A percentile compares a stretch with the other conserved stretches of the same genome.
Conservation (phyloP, 2,329 filamentous ascomycete genomes). For the Thielaviopsis euricoi region DNA sequence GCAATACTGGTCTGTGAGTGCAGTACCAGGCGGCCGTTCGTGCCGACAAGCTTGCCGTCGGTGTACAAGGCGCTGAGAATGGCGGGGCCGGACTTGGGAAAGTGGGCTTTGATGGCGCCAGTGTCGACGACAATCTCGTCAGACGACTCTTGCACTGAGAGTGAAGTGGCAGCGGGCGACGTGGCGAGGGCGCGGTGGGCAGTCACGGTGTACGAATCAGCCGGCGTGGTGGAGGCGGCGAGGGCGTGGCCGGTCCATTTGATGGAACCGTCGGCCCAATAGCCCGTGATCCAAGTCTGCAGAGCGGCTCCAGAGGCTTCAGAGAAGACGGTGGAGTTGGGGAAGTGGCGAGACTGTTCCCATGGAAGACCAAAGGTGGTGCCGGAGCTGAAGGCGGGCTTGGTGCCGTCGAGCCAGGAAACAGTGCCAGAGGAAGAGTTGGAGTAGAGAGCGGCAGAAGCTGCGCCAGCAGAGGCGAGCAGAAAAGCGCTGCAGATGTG, state of each 20-base stretch:
- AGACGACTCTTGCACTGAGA: slow-evolving; percentile 13
- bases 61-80: slow-evolving; percentile 25
- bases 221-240: slow-evolving; percentile 22
- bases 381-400: slow-evolving; percentile 20
- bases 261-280: slow-evolving; percentile 43
- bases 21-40: slow-evolving; percentile 34
- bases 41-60: slow-evolving; percentile 26
- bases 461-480: not conserved
- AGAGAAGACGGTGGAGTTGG: slow-evolving; percentile 22
- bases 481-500: not conserved
- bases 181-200: too few species aligned
- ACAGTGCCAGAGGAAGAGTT: slow-evolving; percentile 13
- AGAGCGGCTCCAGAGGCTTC: slow-evolving; percentile 15
- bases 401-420: slow-evolving; percentile 24
- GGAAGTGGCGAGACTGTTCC: slow-evolving; percentile 23
- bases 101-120: slow-evolving; percentile 25
- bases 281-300: slow-evolving; percentile 40
- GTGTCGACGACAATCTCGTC: slow-evolving; percentile 25
- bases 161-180: not conserved
- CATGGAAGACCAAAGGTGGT: slow-evolving; percentile 29
- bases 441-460: not conserved
- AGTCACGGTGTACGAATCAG: slow-evolving; percentile 25
- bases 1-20: slow-evolving; percentile 32
- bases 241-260: slow-evolving; percentile 47
- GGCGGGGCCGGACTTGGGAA: slow-evolving; percentile 25